Base-by-base conservation (phyloP, 768 basidiomycete species). In the Hygrophorus pudorinus region DNA sequence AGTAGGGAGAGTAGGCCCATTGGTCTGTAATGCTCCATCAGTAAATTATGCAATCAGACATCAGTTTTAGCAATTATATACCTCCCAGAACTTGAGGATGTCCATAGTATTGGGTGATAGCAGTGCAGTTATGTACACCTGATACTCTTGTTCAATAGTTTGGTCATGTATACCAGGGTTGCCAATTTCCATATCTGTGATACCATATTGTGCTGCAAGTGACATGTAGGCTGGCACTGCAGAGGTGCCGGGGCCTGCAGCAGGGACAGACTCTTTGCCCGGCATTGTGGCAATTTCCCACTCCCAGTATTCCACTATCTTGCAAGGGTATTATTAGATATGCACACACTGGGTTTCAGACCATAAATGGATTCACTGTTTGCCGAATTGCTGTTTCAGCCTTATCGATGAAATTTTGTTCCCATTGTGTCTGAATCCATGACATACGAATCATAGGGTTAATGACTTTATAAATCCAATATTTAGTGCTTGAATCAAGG, bases 381-480 rank as follows among this genome's bases (percentile, higher is more conserved):
- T 51, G 20, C 30, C 31, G 30, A 17, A 48, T 37, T 18, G 38
- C 48, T 9, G 45, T 35, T 28, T 47, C 29, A 10, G 42, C 54
- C 52, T 53, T 28, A 49, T 41, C 10, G 44, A 31, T 13, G 38
- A 12, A n/a, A n/a, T n/a, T n/a, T n/a, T n/a, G n/a, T n/a, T n/a
- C n/a, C n/a, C n/a, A n/a, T n/a, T n/a, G n/a, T 18, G 14, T 38
- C 14, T 40, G 2, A 24, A 55, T 45, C 54, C 54, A 55, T 1
- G 36, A 17, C 38, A 55, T 27, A 2, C 47, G 49, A n/a, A 53
- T 49, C 20, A 16, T 28, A 7, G 52, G 54, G 42, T 55, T 48
- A 5, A 55, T 42, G 40, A 55, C 54, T 53, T 27, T 39, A 20
- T 18, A 34, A n/a, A 18, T 13, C 13, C 38, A 38, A 14, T 38